phyloP scores from a whole-genome alignment of 768 basidiomycete species.

The Thelephora aurantiotincta region DNA sequence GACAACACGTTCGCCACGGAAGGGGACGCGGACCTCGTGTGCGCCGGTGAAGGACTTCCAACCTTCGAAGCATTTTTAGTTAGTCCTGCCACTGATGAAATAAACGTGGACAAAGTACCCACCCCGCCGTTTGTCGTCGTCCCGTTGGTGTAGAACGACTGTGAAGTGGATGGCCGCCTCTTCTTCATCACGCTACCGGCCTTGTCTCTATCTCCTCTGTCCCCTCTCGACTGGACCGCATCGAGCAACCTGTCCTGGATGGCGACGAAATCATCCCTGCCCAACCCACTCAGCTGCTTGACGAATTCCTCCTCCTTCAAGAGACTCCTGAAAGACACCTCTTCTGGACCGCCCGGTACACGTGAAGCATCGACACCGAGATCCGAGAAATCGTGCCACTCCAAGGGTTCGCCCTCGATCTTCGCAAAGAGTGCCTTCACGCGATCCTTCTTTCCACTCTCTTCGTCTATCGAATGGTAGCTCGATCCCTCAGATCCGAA shows the following conservation, averaged over 20 bases:
- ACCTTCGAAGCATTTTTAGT: constrained; percentile 23
- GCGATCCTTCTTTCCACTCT: constrained; percentile 30
- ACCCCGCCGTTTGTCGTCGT: constrained; percentile 30
- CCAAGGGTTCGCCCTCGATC: constrained; percentile 30
- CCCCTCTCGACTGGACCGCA: constrained; percentile 42
- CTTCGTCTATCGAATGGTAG: constrained; percentile 69
- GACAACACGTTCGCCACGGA: background rate
- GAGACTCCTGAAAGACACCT: background rate
- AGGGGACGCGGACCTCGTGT: constrained; percentile 21
- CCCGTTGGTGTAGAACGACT: constrained; percentile 54
- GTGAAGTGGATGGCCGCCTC: constrained; percentile 71
- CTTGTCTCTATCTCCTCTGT: constrained; percentile 10
- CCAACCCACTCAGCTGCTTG: constrained; percentile 50
- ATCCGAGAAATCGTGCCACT: constrained; percentile 53
- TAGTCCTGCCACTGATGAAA: background rate
- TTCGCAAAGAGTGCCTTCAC: constrained; percentile 40
- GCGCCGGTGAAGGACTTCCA: constrained; percentile 41
- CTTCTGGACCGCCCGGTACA: constrained; percentile 21
- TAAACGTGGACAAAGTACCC: constrained; percentile 6
- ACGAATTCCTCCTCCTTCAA: constrained; percentile 56
- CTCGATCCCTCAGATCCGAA: constrained; percentile 73
- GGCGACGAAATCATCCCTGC: constrained; percentile 49
- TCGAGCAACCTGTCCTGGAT: constrained; percentile 70
- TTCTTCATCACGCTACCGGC: constrained; percentile 34
- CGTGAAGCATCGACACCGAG: constrained; percentile 26